A percentile compares a stretch with the other conserved stretches of the same genome.
These are phyloP conservation scores for Suillus bovinus DNA, from an alignment of 768 basidiomycete genomes.

Conservation along the genomic window DNA sequence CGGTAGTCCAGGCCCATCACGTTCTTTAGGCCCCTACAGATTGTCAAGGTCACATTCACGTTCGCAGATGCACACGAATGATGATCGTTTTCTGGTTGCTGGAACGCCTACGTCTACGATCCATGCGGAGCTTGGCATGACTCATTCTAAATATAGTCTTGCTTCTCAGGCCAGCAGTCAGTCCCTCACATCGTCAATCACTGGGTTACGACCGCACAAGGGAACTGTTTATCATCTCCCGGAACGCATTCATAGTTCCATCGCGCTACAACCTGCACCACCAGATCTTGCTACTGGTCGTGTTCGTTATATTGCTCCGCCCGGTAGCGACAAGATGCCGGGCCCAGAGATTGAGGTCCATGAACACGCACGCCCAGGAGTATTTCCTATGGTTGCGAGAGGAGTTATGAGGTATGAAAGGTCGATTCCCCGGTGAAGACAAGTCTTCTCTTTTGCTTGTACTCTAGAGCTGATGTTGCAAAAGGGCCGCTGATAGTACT, in stretches of 20 bases:
- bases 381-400: conserved; percentile 20
- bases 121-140: background rate
- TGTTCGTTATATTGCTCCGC: conserved; percentile 1
- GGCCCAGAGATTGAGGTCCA: background rate
- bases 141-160: background rate
- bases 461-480: background rate
- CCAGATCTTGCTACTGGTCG: background rate
- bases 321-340: conserved; percentile 7
- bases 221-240: background rate
- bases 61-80: background rate
- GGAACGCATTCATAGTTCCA: background rate
- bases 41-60: background rate
- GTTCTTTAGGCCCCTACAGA: background rate
- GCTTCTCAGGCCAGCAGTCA: too few species aligned
- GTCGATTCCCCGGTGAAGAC: background rate
- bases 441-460: background rate
- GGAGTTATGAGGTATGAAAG: conserved; percentile 17
- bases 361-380: background rate
- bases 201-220: too few species aligned
- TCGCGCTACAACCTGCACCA: background rate
- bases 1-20: background rate
- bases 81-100: background rate
- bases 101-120: background rate
- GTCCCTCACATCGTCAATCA: too few species aligned
- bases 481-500: background rate